Evolutionary conservation across 768 basidiomycete genomes (phyloP).

Genomic region (Mycena vulgaris): DNA sequence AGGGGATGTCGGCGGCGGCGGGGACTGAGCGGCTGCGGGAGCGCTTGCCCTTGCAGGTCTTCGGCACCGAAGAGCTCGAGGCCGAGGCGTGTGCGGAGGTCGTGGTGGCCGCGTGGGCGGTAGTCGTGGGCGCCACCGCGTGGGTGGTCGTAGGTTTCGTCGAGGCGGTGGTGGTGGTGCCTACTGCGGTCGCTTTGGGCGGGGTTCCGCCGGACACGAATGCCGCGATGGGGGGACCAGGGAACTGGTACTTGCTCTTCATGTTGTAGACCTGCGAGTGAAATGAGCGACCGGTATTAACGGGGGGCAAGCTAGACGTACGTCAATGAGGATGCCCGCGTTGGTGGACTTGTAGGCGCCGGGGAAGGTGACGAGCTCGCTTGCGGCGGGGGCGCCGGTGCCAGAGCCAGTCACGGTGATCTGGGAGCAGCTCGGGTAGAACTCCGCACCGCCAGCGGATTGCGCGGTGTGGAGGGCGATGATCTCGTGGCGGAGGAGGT

Average conservation of each 20-base stretch:
- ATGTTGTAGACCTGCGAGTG: conserved; percentile 32
- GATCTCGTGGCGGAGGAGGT: conserved; percentile 69
- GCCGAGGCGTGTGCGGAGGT: background rate
- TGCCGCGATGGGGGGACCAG: conserved; percentile 53
- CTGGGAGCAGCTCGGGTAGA: conserved; percentile 52
- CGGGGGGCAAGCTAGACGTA: background rate
- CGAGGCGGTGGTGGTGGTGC: background rate
- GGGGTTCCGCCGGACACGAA: conserved; percentile 38
- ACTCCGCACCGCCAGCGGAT: conserved; percentile 55
- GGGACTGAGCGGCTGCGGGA: background rate
- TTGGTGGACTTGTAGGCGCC: conserved; percentile 44
- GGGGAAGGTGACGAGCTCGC: conserved; percentile 44
- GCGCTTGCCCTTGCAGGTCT: conserved; percentile 10
- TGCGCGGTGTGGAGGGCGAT: conserved; percentile 59
- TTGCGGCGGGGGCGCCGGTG: conserved; percentile 46
- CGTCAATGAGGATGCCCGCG: conserved; percentile 52
- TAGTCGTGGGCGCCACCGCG: background rate
- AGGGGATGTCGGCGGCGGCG: background rate
- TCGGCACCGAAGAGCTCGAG: background rate
- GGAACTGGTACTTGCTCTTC: conserved; percentile 48
- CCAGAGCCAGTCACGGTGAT: conserved; percentile 51
- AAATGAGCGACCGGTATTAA: background rate
- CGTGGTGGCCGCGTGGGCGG: background rate
- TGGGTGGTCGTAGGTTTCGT: background rate
- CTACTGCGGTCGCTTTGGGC: background rate